Percentiles rank a stretch among this genome's conserved stretches.
Conservation (phyloP, 1,139 yeast genomes). For the Yamadazyma triangularis region DNA sequence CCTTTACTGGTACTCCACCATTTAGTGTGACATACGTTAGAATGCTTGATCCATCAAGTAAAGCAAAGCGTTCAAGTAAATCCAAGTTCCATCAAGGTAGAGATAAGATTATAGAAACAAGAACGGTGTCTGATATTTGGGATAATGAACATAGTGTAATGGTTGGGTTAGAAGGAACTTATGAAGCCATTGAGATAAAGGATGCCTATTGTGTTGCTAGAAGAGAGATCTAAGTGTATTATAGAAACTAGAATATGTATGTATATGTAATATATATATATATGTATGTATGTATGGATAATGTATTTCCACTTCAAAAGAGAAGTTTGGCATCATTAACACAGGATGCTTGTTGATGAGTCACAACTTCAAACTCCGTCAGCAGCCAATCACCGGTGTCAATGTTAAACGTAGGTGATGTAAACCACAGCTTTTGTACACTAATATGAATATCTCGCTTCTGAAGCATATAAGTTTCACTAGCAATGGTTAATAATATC, state of each 20-base stretch:
- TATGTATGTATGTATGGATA: too few species aligned
- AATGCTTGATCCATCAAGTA: conserved; percentile 36
- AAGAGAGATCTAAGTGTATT: conserved; percentile 13
- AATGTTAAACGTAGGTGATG: background rate
- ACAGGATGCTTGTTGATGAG: background rate
- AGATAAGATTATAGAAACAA: conserved; percentile 62
- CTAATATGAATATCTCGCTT: background rate
- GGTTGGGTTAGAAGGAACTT: conserved; percentile 88
- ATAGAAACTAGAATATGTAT: too few species aligned
- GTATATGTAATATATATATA: too few species aligned
- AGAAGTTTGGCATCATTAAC: background rate
- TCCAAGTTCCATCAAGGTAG: conserved; percentile 15
- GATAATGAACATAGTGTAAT: conserved; percentile 63
- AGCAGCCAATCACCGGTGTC: background rate
- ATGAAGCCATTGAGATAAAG: conserved; percentile 82
- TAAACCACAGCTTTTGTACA: background rate
- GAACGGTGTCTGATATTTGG: conserved; percentile 66
- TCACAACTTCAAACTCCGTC: background rate
- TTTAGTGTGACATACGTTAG: conserved; percentile 57
- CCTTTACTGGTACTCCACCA: conserved; percentile 71
- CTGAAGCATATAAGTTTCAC: conserved; percentile 1
- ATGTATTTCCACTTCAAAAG: too few species aligned
- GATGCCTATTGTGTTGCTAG: conserved; percentile 75
- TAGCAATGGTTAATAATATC: conserved; percentile 4
- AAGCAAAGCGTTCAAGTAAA: conserved; percentile 17